Base-by-base conservation (phyloP, 73 alveolate species). In the Paraurostyla sp. region DNA sequence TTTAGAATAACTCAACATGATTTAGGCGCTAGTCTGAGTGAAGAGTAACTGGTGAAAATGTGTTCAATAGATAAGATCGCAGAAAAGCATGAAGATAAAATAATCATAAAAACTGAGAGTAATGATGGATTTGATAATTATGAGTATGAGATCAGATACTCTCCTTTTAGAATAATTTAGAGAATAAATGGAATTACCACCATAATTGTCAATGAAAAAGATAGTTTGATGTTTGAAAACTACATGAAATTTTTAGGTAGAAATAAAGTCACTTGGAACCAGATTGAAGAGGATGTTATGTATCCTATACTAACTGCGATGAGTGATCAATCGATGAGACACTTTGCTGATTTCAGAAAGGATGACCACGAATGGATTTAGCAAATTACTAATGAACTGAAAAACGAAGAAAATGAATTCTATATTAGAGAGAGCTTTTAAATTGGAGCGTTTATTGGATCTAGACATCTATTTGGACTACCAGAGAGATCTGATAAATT, bases 401-500 rank as follows among this genome's bases (percentile, higher is more conserved):
- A 60, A 4, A 25, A 7, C 51, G 7, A 16, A 18, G 30, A 46
- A 11, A 32, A 49, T 18, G 42, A 32, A 73, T 22, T 27, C 22
- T 33, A 36, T 1, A 22, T 45, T 18, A 18, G 18, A 4, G 27
- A 23, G 13, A 60, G 42, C 33, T 82, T 75, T 1, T 48, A 81
- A 18, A 68, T 68, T 25, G 46, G 32, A 32, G 7, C 86, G 2
- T 73, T 73, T 13, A 25, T 73, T 13, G 22, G 35, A 3, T 2
- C 84, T 18, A 68, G 76, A 43, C 46, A 48, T 58, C 50, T 87
- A 0, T 87, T 22, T 75, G 93, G 93, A 32, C 29, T 87, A 27
- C 93, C 93, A n/a, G 93, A 87, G 43, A 81, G 85, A 36, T 46
- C 93, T 7, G 93, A 51, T 29, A 75, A 27, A 32, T 87, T 87